These are phyloP conservation scores for Populus hybrid DNA, from an alignment of 441 rosid genomes.

Conservation along the genomic window DNA sequence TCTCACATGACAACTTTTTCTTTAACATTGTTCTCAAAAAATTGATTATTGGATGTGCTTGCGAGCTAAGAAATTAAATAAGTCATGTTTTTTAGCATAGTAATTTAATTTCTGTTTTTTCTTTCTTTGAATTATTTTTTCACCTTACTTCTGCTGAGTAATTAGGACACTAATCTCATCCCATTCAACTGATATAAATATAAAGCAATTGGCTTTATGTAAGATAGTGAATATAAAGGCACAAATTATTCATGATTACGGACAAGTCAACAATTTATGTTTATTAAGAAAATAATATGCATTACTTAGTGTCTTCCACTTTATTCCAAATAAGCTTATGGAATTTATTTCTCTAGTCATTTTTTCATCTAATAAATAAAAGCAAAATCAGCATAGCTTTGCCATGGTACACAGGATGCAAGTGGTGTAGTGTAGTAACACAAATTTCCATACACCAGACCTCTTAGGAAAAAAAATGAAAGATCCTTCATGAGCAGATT, in stretches of 20 bases:
- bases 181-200: not conserved
- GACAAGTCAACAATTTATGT: not conserved
- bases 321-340: not conserved
- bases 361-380: not conserved
- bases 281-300: not conserved
- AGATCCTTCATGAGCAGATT: constrained; percentile 3
- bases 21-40: not conserved
- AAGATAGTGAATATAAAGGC: not conserved
- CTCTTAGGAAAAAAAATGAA: not conserved
- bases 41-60: not conserved
- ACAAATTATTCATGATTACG: not conserved
- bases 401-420: not conserved
- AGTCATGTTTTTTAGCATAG: not conserved
- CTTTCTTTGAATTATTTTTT: not conserved
- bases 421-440: not conserved
- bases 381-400: not conserved
- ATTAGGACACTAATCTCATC: not conserved
- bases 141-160: not conserved
- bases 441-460: not conserved
- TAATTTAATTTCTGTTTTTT: not conserved
- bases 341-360: not conserved
- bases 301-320: not conserved
- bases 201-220: not conserved
- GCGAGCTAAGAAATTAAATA: not conserved
- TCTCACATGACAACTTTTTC: not conserved